Percentiles rank a stretch among this genome's conserved stretches.
Conservation (phyloP, 1,284 basidiomycete genomes). For the Inonotus hispidus region DNA sequence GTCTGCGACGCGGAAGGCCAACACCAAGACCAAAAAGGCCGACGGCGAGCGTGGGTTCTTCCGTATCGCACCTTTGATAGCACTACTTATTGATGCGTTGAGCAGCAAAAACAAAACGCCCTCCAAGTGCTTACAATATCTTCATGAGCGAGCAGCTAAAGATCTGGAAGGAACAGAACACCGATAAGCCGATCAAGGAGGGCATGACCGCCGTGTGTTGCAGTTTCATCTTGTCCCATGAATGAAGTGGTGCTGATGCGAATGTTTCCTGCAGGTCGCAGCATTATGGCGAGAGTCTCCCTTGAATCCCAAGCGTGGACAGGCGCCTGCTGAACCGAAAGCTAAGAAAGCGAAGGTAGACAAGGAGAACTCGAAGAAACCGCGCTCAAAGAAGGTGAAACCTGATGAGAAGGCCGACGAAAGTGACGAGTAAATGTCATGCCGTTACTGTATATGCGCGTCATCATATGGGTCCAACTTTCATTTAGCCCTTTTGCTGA, state of each 20-base stretch:
- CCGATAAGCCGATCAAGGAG: slow-evolving; percentile 41
- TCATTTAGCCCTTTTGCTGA: not conserved
- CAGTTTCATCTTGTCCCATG: not conserved
- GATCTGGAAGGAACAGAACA: slow-evolving; percentile 47
- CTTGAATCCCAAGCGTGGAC: slow-evolving; percentile 55
- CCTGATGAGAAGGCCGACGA: slow-evolving; percentile 14
- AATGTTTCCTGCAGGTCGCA: slow-evolving; percentile 38
- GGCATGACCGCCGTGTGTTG: slow-evolving; percentile 45
- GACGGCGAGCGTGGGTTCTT: slow-evolving; percentile 21
- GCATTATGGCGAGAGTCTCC: slow-evolving; percentile 48
- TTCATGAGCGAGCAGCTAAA: slow-evolving; percentile 50
- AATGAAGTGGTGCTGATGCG: slow-evolving; percentile 1
- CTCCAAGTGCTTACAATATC: slow-evolving; percentile 48
- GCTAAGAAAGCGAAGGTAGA: slow-evolving; percentile 28
- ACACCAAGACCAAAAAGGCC: slow-evolving; percentile 32
- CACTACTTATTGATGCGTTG: slow-evolving; percentile 19
- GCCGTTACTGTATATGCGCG: not conserved
- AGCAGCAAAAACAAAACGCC: slow-evolving; percentile 45
- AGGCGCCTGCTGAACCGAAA: slow-evolving; percentile 34
- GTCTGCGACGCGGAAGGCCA: slow-evolving; percentile 45
- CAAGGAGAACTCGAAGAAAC: slow-evolving; percentile 23
- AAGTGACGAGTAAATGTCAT: not conserved
- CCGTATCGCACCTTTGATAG: not conserved
- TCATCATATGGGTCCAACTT: not conserved
- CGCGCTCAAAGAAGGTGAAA: slow-evolving; percentile 23